These are phyloP conservation scores for Populus deltoides DNA, from an alignment of 345 rosid species.

Conservation along the genomic window DNA sequence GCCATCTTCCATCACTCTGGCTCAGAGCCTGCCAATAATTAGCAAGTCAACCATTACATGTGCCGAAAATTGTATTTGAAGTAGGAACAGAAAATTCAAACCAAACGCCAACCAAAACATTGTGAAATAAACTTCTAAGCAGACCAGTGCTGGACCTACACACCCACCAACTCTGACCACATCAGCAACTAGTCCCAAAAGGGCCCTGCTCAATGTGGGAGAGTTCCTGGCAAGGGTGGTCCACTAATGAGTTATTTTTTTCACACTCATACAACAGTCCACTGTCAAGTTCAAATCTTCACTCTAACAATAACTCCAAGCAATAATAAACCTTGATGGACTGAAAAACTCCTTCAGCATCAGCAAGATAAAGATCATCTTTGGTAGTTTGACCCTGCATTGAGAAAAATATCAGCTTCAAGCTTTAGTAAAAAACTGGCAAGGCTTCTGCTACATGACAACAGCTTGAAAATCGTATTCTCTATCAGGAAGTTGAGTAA, in stretches of 20 bases:
- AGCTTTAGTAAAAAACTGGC: not conserved
- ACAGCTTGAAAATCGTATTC: not conserved
- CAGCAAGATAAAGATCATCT: slow-evolving; percentile 59
- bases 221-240: not conserved
- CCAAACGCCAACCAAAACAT: not conserved
- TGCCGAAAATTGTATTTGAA: not conserved
- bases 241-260: not conserved
- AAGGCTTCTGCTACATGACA: not conserved
- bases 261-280: not conserved
- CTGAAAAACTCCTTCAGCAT: slow-evolving; percentile 69
- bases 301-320: slow-evolving; percentile 9
- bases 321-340: slow-evolving; percentile 72
- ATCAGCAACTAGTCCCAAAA: slow-evolving; percentile 15
- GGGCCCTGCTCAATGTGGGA: not conserved
- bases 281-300: not conserved
- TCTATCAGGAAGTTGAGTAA: not conserved
- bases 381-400: slow-evolving; percentile 63
- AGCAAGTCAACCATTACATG: slow-evolving; percentile 15
- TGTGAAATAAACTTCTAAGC: not conserved
- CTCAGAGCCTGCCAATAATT: slow-evolving; percentile 66
- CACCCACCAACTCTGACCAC: slow-evolving; percentile 10
- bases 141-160: not conserved
- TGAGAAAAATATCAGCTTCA: slow-evolving; percentile 3
- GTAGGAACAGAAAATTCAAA: not conserved
- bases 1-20: slow-evolving; percentile 97